phyloP scores from a whole-genome alignment of 768 basidiomycete species.

The Lactarius trivialis region DNA sequence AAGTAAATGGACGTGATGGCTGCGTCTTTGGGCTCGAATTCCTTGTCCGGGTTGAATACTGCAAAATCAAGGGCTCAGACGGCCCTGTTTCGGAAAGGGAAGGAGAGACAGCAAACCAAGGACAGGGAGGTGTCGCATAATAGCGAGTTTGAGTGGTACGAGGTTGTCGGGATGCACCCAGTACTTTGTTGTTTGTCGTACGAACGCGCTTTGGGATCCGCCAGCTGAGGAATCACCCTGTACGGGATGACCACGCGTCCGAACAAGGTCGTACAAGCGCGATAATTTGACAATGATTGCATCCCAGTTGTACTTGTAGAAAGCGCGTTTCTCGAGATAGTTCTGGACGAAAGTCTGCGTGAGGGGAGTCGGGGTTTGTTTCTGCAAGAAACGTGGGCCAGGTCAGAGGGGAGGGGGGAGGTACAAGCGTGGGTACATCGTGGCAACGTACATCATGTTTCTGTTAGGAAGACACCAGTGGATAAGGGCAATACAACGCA shows the following conservation, averaged over 20 bases:
- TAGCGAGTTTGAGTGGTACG: constrained; percentile 87
- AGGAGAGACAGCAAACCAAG: constrained; percentile 50
- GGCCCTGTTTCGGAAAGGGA: not conserved
- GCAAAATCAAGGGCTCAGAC: constrained; percentile 16
- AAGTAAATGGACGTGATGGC: constrained; percentile 98
- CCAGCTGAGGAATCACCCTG: constrained; percentile 92
- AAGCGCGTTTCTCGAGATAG: constrained; percentile 89
- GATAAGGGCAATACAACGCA: not conserved
- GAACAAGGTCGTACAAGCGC: constrained; percentile 88
- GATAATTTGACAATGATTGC: constrained; percentile 94
- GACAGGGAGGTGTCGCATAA: constrained; percentile 88
- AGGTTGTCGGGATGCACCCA: constrained; percentile 99
- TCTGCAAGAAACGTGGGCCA: constrained; percentile 41
- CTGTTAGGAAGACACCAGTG: constrained; percentile 33
- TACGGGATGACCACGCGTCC: constrained; percentile 91
- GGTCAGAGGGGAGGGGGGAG: constrained; percentile 1
- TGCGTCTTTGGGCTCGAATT: constrained; percentile 80
- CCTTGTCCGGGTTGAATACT: constrained; percentile 94
- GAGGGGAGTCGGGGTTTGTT: constrained; percentile 80
- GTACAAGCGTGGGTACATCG: not conserved
- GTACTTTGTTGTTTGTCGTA: constrained; percentile 98
- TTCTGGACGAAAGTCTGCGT: constrained; percentile 86
- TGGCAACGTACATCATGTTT: constrained; percentile 78
- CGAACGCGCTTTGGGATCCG: constrained; percentile 93
- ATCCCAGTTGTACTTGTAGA: constrained; percentile 97